Evolutionary conservation across 805 yeast species (phyloP), one percentile per base, ranked within the genome.

Genomic region (Lachancea kluyveri): DNA sequence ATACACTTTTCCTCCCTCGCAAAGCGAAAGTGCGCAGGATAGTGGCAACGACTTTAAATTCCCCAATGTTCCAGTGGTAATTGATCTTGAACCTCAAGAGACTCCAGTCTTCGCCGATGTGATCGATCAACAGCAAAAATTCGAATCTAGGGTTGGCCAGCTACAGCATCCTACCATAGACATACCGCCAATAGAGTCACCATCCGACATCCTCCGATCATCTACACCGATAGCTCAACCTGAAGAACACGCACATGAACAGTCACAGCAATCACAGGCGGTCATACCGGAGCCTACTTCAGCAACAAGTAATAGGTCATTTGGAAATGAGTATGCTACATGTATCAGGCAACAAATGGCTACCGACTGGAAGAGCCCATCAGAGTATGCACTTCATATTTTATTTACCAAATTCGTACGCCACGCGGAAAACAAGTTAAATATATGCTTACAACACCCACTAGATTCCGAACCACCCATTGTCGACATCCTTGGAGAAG

Each of bases 381-480:
- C 90, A 0, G 96, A 88, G 48, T 92, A 92, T 53, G 92, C 97
- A 0, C 64, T 94, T 33, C 96, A 94, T 57, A 87, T 94, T 16
- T 69, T 94, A 24, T 94, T 94, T 54, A 86, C 97, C 3, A 95
- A 90, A 60, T 92, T 92, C 61, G 95, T 94, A 7, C 77, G 96
- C 35, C 80, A 81, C 45, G 94, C 97, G 0, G 99, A 94, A 52
- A 64, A 87, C 28, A 90, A 90, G 49, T 68, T 92, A 36, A 80
- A 79, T 40, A 48, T 76, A 21, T 84, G 95, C 50, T 59, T 84
- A 24, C 65, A 73, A 16, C 72, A 72, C 33, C 74, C 94, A 0
- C 54, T 78, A 14, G 74, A 67, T 28, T 38, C 54, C 2, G 95
- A 87, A 41, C 90, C 95, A 1, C 85, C 86, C 8, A 76, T 85